Base-by-base conservation (phyloP, 225 moss, liverwort and hornwort genomes). In the Antitrichia curtipendula region DNA sequence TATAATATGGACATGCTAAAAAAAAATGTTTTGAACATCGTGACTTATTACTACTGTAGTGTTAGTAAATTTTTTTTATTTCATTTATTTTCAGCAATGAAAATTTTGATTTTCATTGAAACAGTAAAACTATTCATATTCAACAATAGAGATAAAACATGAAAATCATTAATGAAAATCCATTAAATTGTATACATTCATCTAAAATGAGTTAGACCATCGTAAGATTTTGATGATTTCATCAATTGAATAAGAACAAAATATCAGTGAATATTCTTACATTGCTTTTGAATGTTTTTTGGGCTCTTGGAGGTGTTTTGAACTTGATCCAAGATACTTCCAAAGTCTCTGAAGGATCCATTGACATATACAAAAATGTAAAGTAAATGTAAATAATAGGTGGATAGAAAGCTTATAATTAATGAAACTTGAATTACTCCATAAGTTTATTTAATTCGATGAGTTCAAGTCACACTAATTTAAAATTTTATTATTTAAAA, bases 11-110 rank as follows among this genome's bases (percentile, higher is more conserved):
- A 25, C 15, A 25, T 38, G 4, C 7, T 43, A 5, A 2, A 24
- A 5, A 40, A 40, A 40, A 23, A 40, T 13, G 12, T 24, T 69
- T 69, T 40, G 8, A 2, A 41, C 0, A 70, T 8, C 1, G 1
- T 0, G 0, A 28, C 6, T 16, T 43, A 27, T 16, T 28, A 27
- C 6, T 27, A 27, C 16, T 9, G 6, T 45, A 0, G 2, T 0
- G n/a, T n/a, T n/a, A n/a, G n/a, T n/a, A 10, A 72, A 29, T 0
- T 29, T 29, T 29, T 28, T 9, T 72, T 45, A 28, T 45, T 29
- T 45, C 45, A 10, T 29, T 72, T 45, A 10, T 72, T 45, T 29
- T 72, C 16, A 29, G 17, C 6, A 11, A 3, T 17, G 6, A 29
- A 41, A 70, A 69, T 27, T 40, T 15, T 0, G 0, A 43, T 43